Base-by-base conservation (phyloP, 164 flowering plant genomes). In the Aristolochia contorta region DNA sequence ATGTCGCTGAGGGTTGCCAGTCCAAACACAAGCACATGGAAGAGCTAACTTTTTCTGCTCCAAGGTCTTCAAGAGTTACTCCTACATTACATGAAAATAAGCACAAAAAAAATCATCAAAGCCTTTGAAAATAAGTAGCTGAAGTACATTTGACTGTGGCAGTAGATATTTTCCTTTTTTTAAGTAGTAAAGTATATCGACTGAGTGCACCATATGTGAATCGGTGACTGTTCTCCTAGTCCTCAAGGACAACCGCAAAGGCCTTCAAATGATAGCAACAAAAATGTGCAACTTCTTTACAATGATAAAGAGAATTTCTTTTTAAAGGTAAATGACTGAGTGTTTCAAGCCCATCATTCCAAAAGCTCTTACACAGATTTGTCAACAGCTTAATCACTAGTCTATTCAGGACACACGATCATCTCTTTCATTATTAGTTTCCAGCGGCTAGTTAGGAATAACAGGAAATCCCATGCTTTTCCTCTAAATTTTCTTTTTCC, bases 11-110 rank as follows among this genome's bases (percentile, higher is more conserved):
- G 18, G 85, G 80, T 27, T 80, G 75, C 99, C 97, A 94, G 59
- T 91, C 99, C 58, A 86, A 48, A 68, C 80, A 94, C 51, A 94
- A 80, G 78, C 99, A 90, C 99, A 94, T 90, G 18, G 96, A 85
- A 14, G 87, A 77, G 64, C 84, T 82, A 21, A 90, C 61, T 48
- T 78, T 71, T 64, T 77, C 75, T 22, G 58, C 63, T 57, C 54
- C 33, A 23, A 78, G 49, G 67, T 87, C 94, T 59, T 51, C 73
- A 56, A 89, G 70, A 48, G 30, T 27, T 5, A 45, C 25, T n/a
- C 43, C 64, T 22, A 79, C 30, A 92, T 82, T 70, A 72, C 71
- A 41, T 49, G 45, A 27, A 57, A 24, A 48, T 21, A 33, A 55
- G 27, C 21, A 24, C 58, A 24, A 56, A 3, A 19, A 18, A 54